Evolutionary conservation across 257 asterid genomes (phyloP).

Genomic region (Solanum neorickii): DNA sequence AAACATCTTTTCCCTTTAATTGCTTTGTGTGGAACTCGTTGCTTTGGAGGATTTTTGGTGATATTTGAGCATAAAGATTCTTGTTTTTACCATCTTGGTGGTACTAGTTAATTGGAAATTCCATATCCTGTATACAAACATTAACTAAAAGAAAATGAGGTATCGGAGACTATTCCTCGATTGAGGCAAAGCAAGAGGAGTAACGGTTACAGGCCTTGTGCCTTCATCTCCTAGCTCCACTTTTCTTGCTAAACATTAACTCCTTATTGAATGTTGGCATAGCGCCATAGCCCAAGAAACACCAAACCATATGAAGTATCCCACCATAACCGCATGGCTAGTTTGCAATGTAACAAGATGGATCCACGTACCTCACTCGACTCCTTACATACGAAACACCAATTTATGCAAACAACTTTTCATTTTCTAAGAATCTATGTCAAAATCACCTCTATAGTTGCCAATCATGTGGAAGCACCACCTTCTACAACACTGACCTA

Average conservation of each 20-base stretch:
- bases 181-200: not conserved
- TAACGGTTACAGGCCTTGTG: not conserved
- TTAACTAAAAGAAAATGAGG: not conserved
- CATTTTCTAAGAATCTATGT: not conserved
- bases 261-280: not conserved
- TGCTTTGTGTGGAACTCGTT: not conserved
- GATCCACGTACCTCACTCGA: not conserved
- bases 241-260: not conserved
- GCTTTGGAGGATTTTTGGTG: not conserved
- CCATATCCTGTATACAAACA: not conserved
- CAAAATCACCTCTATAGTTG: not conserved
- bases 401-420: not conserved
- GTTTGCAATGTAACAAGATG: not conserved
- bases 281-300: not conserved
- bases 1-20: not conserved
- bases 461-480: not conserved
- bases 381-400: not conserved
- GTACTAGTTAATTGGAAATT: not conserved
- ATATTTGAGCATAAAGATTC: not conserved
- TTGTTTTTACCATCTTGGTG: not conserved
- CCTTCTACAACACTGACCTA: not conserved
- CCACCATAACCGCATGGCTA: not conserved
- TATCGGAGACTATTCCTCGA: not conserved
- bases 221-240: not conserved
- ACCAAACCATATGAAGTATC: not conserved